phyloP scores from a whole-genome alignment of 768 basidiomycete species.

The Brasilioporus rufonigricans region DNA sequence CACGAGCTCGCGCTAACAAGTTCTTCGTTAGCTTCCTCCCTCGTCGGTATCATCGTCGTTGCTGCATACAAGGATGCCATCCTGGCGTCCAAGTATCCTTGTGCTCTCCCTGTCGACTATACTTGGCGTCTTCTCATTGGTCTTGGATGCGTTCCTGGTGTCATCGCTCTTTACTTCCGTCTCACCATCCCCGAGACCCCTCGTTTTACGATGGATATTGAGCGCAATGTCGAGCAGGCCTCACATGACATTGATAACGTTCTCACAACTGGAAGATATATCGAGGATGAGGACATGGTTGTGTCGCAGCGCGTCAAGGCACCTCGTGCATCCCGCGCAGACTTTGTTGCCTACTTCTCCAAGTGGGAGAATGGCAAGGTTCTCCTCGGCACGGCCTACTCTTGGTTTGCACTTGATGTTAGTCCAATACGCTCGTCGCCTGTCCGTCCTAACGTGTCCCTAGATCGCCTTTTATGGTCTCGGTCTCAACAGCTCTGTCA shows the following conservation, averaged over 20 bases:
- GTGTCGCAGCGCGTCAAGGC: constrained; percentile 56
- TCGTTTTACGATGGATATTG: constrained; percentile 90
- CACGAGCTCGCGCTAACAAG: background rate
- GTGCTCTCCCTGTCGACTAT: constrained; percentile 58
- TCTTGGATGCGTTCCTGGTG: constrained; percentile 79
- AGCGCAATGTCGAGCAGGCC: constrained; percentile 76
- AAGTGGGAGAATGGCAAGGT: constrained; percentile 79
- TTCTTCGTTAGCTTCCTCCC: constrained; percentile 48
- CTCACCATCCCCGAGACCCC: constrained; percentile 92
- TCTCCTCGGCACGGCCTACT: constrained; percentile 73
- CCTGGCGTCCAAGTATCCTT: constrained; percentile 40
- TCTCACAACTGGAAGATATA: constrained; percentile 45
- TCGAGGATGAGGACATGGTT: constrained; percentile 48
- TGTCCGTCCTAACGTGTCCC: constrained; percentile 1
- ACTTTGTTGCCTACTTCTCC: constrained; percentile 69
- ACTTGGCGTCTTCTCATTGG: constrained; percentile 90
- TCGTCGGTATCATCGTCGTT: constrained; percentile 64
- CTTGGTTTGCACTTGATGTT: constrained; percentile 88
- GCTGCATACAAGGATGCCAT: constrained; percentile 65
- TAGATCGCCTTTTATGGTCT: constrained; percentile 89
- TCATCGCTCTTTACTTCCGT: constrained; percentile 86
- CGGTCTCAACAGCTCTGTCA: constrained; percentile 77
- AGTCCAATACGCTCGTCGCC: constrained; percentile 23
- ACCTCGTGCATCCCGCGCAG: constrained; percentile 64
- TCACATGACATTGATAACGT: constrained; percentile 70